phyloP scores from a whole-genome alignment of 2,329 filamentous ascomycete species.

The Hirsutella minnesotensis region DNA sequence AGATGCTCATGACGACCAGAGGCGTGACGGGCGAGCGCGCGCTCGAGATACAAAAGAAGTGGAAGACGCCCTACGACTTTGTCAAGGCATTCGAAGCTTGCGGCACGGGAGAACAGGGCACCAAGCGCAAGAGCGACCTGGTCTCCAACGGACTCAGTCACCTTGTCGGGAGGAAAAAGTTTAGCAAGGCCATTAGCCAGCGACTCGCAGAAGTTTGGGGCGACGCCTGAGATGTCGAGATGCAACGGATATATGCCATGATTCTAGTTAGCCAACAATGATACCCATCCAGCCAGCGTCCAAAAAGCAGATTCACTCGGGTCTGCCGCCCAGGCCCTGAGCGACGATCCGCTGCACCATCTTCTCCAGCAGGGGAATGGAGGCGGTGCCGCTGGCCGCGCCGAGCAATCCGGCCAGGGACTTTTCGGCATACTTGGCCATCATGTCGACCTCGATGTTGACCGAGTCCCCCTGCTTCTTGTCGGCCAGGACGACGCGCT shows the following conservation, averaged over 20 bases:
- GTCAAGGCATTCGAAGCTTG: constrained; percentile 55
- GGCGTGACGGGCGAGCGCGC: constrained; percentile 70
- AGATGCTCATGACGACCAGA: constrained; percentile 75
- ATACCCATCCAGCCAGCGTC: no score
- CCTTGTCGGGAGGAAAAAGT: constrained; percentile 56
- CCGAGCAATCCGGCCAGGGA: constrained; percentile 63
- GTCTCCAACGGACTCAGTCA: constrained; percentile 43
- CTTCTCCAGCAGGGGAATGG: constrained; percentile 52
- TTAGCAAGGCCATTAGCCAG: constrained; percentile 51
- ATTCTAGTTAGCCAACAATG: constrained; percentile 1
- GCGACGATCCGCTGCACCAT: constrained; percentile 67
- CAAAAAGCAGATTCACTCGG: constrained; percentile 6
- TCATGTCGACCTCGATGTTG: constrained; percentile 88
- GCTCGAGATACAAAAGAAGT: constrained; percentile 66
- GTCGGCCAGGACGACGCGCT: constrained; percentile 69
- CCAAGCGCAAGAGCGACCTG: constrained; percentile 47
- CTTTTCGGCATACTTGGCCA: constrained; percentile 81
- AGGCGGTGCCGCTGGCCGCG: constrained; percentile 36
- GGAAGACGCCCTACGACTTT: constrained; percentile 62
- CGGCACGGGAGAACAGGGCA: constrained; percentile 33
- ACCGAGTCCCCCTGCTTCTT: constrained; percentile 74
- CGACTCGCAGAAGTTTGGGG: constrained; percentile 67
- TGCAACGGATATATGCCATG: neutral
- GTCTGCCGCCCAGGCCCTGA: constrained; percentile 32
- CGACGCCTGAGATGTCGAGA: constrained; percentile 22